Evolutionary conservation across 768 basidiomycete genomes (phyloP), one percentile per base, ranked within the genome.

Genomic region (Pisolithus tinctorius): DNA sequence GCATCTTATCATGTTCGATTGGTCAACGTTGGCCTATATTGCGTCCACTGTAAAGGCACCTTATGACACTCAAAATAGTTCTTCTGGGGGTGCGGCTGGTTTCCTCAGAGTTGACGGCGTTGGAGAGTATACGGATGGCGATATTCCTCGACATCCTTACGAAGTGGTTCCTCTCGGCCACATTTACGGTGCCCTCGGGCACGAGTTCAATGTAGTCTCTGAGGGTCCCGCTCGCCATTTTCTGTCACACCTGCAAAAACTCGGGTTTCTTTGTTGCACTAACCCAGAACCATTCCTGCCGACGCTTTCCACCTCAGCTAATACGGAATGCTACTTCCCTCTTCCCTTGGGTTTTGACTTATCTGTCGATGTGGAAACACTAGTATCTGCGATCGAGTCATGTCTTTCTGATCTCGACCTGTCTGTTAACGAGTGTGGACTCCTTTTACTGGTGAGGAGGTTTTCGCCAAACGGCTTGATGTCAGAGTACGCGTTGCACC

Each of bases 391-490:
- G 4, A 79, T 90, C 26, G 88, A 90, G 62, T 77, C 79, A 4
- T 85, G 82, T 57, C 70, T 93, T 23, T 70, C 73, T 5, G 86
- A 89, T 58, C 62, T 88, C 25, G 82, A 90, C 63, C 69, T 93
- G 27, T 79, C 83, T 3, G 73, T 83, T 26, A 88, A 89, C 58
- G 90, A 93, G 65, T 71, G 76, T 36, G 89, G 84, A 2, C 77
- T 92, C 50, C 64, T 88, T 7, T 69, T 91, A 14, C 70, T 93
- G n/a, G 70, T 73, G 5, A 75, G 81, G 49, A 76, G 82, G 58
- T 79, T 88, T 55, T 89, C 83, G 83, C 88, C 89, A 0, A 84
- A 80, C 55, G 77, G 82, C 14, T 72, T 89, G 64, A 75, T 81
- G 39, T 84, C 89, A 13, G 80, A 83, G 34, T 88, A 89, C 63